Percentiles rank a stretch among this genome's conserved stretches.
phyloP scores from a whole-genome alignment of 2,329 filamentous ascomycete species.

The Periconia sp. region DNA sequence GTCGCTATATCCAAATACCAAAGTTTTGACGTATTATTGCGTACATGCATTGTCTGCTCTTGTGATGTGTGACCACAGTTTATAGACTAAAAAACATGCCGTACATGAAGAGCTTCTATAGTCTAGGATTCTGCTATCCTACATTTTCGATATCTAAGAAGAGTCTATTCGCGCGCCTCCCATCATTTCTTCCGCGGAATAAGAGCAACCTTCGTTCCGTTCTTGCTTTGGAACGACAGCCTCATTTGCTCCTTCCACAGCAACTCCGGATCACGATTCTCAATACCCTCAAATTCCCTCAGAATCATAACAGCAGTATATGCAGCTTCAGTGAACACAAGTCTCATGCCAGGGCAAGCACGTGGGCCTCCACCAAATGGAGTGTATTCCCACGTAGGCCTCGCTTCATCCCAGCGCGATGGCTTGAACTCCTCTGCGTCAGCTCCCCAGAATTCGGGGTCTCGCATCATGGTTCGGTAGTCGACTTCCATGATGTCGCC shows the following conservation, averaged over 20 bases:
- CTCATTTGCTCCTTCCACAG: conserved; percentile 12
- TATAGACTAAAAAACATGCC: no score
- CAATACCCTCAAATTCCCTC: conserved; percentile 7
- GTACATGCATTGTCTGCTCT: no score
- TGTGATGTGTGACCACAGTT: no score
- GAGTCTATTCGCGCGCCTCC: no score
- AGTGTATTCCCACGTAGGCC: conserved; percentile 16
- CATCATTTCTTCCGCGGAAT: no score
- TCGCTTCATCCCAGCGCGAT: conserved; percentile 26
- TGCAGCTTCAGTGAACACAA: conserved; percentile 9
- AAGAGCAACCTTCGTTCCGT: conserved; percentile 7
- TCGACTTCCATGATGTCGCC: conserved; percentile 17
- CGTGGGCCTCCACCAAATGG: conserved; percentile 14
- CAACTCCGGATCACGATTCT: conserved; percentile 9
- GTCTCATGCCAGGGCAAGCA: conserved; percentile 10
- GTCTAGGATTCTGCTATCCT: no score
- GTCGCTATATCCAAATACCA: no score
- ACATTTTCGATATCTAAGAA: no score
- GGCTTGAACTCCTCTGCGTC: conserved; percentile 54
- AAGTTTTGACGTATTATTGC: no score
- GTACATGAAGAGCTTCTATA: no score
- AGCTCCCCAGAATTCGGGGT: conserved; percentile 9
- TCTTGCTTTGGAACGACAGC: conserved; percentile 8
- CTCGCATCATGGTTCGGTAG: conserved; percentile 3
- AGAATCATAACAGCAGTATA: conserved; percentile 11